phyloP scores from a whole-genome alignment of 2,329 filamentous ascomycete genomes.

The Paecilomyces formosus region DNA sequence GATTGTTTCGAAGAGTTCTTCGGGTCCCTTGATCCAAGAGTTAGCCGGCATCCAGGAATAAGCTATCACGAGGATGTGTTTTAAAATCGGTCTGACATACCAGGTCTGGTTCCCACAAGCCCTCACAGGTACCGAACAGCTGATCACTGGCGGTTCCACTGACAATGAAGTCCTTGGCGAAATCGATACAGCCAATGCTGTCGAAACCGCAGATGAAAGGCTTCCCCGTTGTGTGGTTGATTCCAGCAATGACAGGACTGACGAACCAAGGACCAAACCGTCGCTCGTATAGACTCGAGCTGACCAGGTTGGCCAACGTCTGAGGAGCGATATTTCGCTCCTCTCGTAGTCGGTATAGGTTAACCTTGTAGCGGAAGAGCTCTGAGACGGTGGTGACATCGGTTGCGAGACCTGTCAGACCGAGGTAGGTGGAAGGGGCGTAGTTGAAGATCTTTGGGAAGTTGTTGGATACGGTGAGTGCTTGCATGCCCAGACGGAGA shows the following conservation, averaged over 20 bases:
- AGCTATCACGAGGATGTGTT: background rate
- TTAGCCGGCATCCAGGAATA: slow-evolving; percentile 6
- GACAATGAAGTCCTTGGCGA: slow-evolving; percentile 99
- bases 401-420: slow-evolving; percentile 90
- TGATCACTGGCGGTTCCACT: slow-evolving; percentile 94
- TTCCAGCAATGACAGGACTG: slow-evolving; percentile 84
- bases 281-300: slow-evolving; percentile 82
- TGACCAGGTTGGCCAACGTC: slow-evolving; percentile 95
- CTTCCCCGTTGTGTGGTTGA: slow-evolving; percentile 88
- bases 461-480: slow-evolving; percentile 95
- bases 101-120: slow-evolving; percentile 94
- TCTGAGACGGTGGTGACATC: slow-evolving; percentile 92
- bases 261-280: slow-evolving; percentile 97
- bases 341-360: slow-evolving; percentile 98
- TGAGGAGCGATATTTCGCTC: slow-evolving; percentile 91
- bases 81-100: slow-evolving; percentile 45
- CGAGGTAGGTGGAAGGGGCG: slow-evolving; percentile 82
- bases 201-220: slow-evolving; percentile 99
- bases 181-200: slow-evolving; percentile 98
- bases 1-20: slow-evolving; percentile 96
- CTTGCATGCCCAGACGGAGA: slow-evolving; percentile 91
- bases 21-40: slow-evolving; percentile 56
- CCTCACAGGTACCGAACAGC: slow-evolving; percentile 97
- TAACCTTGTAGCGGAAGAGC: slow-evolving; percentile 98
- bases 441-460: slow-evolving; percentile 99